phyloP scores from a whole-genome alignment of 1,139 yeast species.

The Candida labiduridarum region DNA sequence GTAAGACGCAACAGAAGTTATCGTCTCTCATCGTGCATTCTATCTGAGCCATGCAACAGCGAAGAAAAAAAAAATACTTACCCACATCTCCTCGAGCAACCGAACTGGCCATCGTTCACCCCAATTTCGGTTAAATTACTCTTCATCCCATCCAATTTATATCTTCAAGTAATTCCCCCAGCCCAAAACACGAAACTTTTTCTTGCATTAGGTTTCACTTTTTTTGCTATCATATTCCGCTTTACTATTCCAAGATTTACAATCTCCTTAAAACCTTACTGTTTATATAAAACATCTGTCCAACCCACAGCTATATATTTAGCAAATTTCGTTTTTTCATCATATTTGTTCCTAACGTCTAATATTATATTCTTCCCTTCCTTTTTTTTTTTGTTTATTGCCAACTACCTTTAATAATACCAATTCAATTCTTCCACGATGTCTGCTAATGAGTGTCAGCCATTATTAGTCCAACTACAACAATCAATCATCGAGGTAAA shows the following conservation, averaged over 20 bases:
- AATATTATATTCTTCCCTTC: too few species aligned
- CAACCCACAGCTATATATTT: neutral
- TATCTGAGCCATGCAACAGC: neutral
- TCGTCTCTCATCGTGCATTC: neutral
- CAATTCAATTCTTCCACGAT: constrained; percentile 2
- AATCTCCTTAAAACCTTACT: neutral
- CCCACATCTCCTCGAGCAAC: neutral
- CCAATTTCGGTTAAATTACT: constrained; percentile 1
- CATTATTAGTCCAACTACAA: constrained; percentile 19
- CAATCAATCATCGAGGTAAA: constrained; percentile 31
- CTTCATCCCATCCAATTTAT: neutral
- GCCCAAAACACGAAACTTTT: constrained; percentile 1
- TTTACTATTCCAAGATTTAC: too few species aligned
- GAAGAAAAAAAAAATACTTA: neutral
- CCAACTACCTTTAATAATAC: neutral
- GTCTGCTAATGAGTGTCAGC: constrained; percentile 4
- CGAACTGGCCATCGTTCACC: neutral
- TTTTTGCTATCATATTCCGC: neutral
- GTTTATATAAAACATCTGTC: neutral
- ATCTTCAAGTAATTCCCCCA: neutral
- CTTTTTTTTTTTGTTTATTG: neutral
- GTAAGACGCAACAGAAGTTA: neutral
- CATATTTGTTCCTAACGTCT: too few species aligned
- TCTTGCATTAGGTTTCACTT: neutral
- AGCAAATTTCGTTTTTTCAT: neutral